Percentiles rank a stretch among this genome's conserved stretches.
These are phyloP conservation scores for Gossypium davidsonii DNA, from an alignment of 441 rosid species.

Conservation along the genomic window DNA sequence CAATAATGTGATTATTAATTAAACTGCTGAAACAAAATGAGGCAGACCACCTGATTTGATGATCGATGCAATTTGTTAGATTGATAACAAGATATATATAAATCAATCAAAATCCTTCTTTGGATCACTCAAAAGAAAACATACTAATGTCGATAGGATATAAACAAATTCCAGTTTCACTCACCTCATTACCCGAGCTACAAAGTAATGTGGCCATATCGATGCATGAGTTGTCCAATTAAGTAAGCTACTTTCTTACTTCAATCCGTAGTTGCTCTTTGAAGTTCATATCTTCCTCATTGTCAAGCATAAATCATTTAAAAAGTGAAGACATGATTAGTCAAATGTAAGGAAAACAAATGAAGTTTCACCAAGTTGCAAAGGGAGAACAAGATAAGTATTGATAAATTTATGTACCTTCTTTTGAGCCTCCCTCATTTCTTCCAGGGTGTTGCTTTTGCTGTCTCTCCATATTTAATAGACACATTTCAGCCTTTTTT, in stretches of 20 bases:
- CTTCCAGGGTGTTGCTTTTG: conserved; percentile 77
- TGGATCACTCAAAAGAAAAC: not conserved
- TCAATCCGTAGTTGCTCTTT: conserved; percentile 63
- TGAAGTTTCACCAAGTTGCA: not conserved
- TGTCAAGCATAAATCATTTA: conserved; percentile 36
- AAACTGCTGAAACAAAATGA: not conserved
- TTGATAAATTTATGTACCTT: conserved; percentile 37
- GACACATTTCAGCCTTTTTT: conserved; percentile 57
- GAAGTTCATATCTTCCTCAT: conserved; percentile 65
- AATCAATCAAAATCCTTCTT: not conserved
- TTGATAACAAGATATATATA: not conserved
- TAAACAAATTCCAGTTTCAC: conserved; percentile 11
- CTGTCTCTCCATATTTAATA: conserved; percentile 73
- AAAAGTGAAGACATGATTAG: not conserved
- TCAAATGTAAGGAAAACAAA: not conserved
- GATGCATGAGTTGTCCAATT: conserved; percentile 42
- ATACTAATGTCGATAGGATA: not conserved
- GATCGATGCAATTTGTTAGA: not conserved
- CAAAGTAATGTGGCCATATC: conserved; percentile 71
- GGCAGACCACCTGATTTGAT: not conserved
- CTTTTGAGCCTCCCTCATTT: conserved; percentile 79
- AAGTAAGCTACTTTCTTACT: conserved; percentile 50
- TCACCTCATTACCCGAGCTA: conserved; percentile 64
- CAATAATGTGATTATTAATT: not conserved
- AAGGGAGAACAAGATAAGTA: not conserved